Base-by-base conservation (phyloP, 1,284 basidiomycete genomes). In the Sporisorium iseilematis-ciliati region DNA sequence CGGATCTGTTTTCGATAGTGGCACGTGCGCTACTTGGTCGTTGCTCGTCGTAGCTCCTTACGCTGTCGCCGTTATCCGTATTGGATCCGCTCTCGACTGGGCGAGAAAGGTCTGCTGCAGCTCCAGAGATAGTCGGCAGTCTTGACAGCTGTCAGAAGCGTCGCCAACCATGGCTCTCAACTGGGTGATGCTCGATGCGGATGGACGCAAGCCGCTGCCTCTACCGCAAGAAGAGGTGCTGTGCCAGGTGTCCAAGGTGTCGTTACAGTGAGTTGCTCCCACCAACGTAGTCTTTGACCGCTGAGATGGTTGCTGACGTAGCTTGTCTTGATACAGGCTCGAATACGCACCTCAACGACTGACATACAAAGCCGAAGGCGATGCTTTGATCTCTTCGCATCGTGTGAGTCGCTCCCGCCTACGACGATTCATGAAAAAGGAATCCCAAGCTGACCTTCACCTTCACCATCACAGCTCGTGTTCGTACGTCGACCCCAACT, bases 141-240 rank as follows among this genome's bases (percentile, higher is more conserved):
- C n/a, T 12, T 6, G 7, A 42, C 7, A 7, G 41, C 40, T 25
- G 21, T 45, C 23, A 4, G 23, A 25, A 18, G 11, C 12, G 49
- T 20, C 6, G 58, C 49, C 5, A 7, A 60, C 21, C 11, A 81
- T 81, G 79, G 77, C 80, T 21, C 66, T 81, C 54, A 81, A 81
- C 54, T 81, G 80, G 80, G 80, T 77, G 8, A 77, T 75, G 73
- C 69, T 79, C 41, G 76, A 62, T 50, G 57, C 62, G n/a, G 48
- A 58, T 4, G 75, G 75, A 38, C 63, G 57, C 45, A 59, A 55
- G 26, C 80, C 80, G 3, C 52, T 80, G 14, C 80, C 80, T 25
- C 71, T 81, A 10, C 76, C 77, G 26, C 65, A 75, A 11, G 80
- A 81, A 56, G 48, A 69, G 41, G 52, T 80, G 41, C 59, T 77